These are phyloP conservation scores for Dipteronia sinensis DNA, from an alignment of 345 rosid species.

Conservation along the genomic window DNA sequence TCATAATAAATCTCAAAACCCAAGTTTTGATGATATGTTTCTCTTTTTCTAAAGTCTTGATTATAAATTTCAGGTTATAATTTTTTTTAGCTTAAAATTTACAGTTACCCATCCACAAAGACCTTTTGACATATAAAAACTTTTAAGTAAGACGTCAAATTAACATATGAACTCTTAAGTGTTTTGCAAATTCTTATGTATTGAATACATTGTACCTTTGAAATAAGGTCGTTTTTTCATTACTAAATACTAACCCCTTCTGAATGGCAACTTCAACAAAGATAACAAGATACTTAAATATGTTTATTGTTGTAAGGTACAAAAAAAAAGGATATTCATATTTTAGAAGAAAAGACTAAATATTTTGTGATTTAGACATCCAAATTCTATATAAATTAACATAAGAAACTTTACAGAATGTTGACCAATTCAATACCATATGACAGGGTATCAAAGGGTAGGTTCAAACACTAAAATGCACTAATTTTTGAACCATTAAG, in stretches of 20 bases:
- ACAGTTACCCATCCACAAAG: background rate
- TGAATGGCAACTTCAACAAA: background rate
- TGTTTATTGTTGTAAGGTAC: too few species aligned
- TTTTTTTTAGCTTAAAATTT: too few species aligned
- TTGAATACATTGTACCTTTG: background rate
- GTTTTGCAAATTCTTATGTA: background rate
- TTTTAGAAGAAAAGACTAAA: background rate
- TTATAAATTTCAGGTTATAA: background rate
- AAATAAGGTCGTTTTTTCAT: background rate
- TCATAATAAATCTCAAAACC: background rate
- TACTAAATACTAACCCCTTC: background rate
- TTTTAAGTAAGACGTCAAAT: background rate
- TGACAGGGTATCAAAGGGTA: background rate
- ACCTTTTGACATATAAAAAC: background rate
- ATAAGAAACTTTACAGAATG: background rate
- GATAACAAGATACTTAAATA: background rate
- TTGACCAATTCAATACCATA: too few species aligned
- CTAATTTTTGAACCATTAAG: background rate
- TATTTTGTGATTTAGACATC: background rate
- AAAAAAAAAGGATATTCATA: background rate
- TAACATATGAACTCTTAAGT: background rate
- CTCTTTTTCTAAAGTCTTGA: background rate
- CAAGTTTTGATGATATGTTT: background rate
- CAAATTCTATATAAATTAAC: background rate
- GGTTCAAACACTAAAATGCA: background rate